These are phyloP conservation scores for Inga laurina DNA, from an alignment of 306 rosid species.

Conservation along the genomic window DNA sequence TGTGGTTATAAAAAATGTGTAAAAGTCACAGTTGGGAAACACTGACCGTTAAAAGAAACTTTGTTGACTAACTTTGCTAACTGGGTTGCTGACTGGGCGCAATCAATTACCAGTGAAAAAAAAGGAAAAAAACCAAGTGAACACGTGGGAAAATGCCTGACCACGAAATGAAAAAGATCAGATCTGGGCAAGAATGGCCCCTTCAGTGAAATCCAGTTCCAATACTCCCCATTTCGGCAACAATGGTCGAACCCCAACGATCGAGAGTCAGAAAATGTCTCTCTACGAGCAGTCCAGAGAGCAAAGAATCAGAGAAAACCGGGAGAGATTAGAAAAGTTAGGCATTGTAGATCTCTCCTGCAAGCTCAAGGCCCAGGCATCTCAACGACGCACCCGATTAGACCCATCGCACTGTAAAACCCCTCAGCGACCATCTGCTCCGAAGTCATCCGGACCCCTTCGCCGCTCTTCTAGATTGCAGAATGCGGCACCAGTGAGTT, in stretches of 20 bases:
- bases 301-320: constrained; percentile 79
- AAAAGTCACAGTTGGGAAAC: too few relatives aligned
- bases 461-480: constrained; percentile 87
- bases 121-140: too few relatives aligned
- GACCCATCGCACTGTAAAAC: constrained; percentile 19
- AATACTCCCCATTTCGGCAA: constrained; percentile 2
- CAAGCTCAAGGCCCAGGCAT: constrained; percentile 48
- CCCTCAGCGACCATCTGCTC: constrained; percentile 30
- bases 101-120: too few relatives aligned
- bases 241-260: constrained; percentile 21
- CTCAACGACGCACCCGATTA: constrained; percentile 26
- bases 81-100: too few relatives aligned
- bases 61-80: too few relatives aligned
- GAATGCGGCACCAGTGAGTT: constrained; percentile 63
- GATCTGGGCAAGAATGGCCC: constrained; percentile 39
- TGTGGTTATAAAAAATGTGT: too few relatives aligned
- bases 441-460: constrained; percentile 42
- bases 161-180: too few relatives aligned
- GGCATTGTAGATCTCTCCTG: constrained; percentile 78
- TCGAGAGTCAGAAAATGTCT: constrained; percentile 39
- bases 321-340: constrained; percentile 69
- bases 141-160: too few relatives aligned
- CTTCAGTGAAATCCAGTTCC: constrained; percentile 27
- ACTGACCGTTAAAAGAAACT: too few relatives aligned
- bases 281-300: constrained; percentile 76